Conservation (phyloP, 495 filamentous ascomycete genomes). For the Diplogelasinospora grovesii region DNA sequence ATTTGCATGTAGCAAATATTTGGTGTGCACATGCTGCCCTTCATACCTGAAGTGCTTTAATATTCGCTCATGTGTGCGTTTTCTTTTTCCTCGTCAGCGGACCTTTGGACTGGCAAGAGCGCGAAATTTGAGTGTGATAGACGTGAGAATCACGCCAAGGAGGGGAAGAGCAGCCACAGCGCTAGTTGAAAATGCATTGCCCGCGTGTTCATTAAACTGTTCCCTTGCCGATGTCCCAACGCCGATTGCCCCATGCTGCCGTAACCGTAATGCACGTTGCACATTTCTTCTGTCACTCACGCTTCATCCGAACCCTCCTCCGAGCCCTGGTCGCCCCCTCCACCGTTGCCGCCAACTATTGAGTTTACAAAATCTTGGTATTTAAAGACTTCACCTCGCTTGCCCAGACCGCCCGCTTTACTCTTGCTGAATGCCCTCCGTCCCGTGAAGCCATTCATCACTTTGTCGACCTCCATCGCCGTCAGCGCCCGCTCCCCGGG, state of each 20-base stretch:
- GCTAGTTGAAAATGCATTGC: neutral
- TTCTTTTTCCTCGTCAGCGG: no score
- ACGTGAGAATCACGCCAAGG: no score
- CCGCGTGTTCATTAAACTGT: constrained; percentile 5
- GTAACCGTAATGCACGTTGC: neutral
- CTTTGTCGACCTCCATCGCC: constrained; percentile 71
- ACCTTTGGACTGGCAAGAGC: no score
- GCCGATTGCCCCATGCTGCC: neutral
- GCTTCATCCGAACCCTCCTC: constrained; percentile 25
- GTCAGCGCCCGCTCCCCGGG: constrained; percentile 60
- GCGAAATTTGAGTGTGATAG: no score
- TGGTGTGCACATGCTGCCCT: no score
- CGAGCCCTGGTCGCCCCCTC: constrained; percentile 26
- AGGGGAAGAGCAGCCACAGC: constrained; percentile 8
- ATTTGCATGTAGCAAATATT: no score
- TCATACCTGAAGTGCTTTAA: no score
- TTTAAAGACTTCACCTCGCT: constrained; percentile 66
- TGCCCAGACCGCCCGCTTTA: constrained; percentile 38
- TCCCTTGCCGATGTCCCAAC: neutral
- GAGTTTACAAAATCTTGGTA: constrained; percentile 70
- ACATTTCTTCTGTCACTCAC: neutral
- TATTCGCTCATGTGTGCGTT: no score
- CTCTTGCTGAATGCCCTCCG: constrained; percentile 64
- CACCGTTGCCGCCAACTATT: constrained; percentile 43
- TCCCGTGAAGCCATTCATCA: constrained; percentile 77